A percentile compares a stretch with the other conserved stretches of the same genome.
Evolutionary conservation across 108 stramenopile species (phyloP).

Genomic region (Cyclotella distinguenda): DNA sequence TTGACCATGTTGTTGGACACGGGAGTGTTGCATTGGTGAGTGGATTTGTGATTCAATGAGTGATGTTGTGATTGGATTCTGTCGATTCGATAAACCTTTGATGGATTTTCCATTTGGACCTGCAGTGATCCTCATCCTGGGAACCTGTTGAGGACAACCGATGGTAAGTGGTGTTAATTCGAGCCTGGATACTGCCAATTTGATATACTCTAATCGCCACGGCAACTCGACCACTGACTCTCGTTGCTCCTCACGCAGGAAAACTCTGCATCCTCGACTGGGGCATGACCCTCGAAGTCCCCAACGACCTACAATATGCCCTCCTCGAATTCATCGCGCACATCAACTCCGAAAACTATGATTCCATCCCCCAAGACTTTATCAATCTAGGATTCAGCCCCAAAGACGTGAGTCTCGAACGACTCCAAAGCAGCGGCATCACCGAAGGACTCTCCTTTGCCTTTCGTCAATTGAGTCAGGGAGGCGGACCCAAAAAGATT

Average conservation of each 20-base stretch:
- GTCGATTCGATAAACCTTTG: background rate
- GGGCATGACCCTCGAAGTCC: slow-evolving; percentile 84
- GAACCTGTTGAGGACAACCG: slow-evolving; percentile 77
- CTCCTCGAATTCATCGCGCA: slow-evolving; percentile 90
- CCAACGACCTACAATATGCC: slow-evolving; percentile 76
- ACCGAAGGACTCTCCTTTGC: slow-evolving; percentile 77
- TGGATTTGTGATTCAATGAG: no score
- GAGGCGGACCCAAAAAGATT: slow-evolving; percentile 79
- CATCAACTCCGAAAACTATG: slow-evolving; percentile 86
- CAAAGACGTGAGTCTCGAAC: slow-evolving; percentile 58
- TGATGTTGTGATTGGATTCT: slow-evolving; percentile 56
- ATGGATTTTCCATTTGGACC: background rate
- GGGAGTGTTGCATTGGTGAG: slow-evolving; percentile 58
- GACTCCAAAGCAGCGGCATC: slow-evolving; percentile 61
- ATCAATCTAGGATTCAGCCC: slow-evolving; percentile 82
- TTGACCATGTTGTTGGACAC: slow-evolving; percentile 84
- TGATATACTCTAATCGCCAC: background rate
- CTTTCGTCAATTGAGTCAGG: slow-evolving; percentile 66
- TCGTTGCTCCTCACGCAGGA: no score
- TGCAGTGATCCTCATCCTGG: slow-evolving; percentile 33
- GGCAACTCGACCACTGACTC: background rate
- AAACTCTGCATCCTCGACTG: slow-evolving; percentile 84
- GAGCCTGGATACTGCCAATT: background rate
- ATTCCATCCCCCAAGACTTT: slow-evolving; percentile 81
- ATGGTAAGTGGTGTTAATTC: slow-evolving; percentile 47